phyloP scores from a whole-genome alignment of 2,329 filamentous ascomycete species.

The Metarhizium rileyi region DNA sequence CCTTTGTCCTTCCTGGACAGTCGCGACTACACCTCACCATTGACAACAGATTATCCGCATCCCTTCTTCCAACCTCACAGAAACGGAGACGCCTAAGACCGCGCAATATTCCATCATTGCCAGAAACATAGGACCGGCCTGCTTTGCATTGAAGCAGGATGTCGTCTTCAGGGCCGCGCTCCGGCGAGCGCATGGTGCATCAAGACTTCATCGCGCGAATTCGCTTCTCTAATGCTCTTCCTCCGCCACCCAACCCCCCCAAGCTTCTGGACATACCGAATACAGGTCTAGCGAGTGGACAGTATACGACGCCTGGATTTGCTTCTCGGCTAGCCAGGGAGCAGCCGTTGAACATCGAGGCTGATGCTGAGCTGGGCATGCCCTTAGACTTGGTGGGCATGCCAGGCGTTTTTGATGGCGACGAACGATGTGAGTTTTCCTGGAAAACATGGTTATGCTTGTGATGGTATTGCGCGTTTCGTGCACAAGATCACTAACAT shows the following conservation, averaged over 20 bases:
- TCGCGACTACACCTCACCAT: not conserved
- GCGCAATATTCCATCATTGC: not conserved
- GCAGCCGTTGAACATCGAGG: slow-evolving; percentile 92
- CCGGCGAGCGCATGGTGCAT: slow-evolving; percentile 56
- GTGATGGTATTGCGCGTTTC: not conserved
- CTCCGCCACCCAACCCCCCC: slow-evolving; percentile 85
- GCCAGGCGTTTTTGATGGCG: slow-evolving; percentile 87
- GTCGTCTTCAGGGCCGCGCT: slow-evolving; percentile 26
- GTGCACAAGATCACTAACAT: slow-evolving; percentile 6
- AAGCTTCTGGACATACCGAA: slow-evolving; percentile 97
- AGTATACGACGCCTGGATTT: slow-evolving; percentile 86
- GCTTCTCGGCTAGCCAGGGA: slow-evolving; percentile 81
- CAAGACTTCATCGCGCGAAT: slow-evolving; percentile 97
- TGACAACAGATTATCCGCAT: not conserved
- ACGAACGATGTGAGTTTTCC: slow-evolving; percentile 69
- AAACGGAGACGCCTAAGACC: not conserved
- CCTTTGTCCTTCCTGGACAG: not conserved
- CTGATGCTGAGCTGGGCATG: slow-evolving; percentile 96
- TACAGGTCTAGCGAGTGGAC: slow-evolving; percentile 72
- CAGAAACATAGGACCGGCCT: not conserved
- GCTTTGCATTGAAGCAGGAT: slow-evolving; percentile 12
- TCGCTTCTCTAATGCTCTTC: slow-evolving; percentile 90
- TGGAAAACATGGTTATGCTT: not conserved
- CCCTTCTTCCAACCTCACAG: not conserved
- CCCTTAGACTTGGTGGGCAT: slow-evolving; percentile 91